Percentiles rank a stretch among this genome's conserved stretches.
phyloP scores from a whole-genome alignment of 2,329 filamentous ascomycete genomes.

The Podosphaera aphanis region DNA sequence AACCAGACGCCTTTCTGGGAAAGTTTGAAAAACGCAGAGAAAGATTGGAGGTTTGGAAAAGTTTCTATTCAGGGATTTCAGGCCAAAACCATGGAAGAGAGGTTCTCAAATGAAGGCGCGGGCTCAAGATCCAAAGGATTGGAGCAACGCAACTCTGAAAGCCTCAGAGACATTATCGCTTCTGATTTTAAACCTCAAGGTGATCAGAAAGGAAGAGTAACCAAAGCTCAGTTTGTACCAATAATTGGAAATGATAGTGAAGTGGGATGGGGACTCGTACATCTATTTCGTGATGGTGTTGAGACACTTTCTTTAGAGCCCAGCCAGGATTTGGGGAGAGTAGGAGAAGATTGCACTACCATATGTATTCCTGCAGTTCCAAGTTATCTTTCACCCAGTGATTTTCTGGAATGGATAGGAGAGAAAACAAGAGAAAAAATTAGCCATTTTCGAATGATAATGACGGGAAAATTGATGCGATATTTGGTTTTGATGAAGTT shows the following conservation, averaged over 20 bases:
- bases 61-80: conserved; percentile 65
- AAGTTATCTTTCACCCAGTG: conserved; percentile 73
- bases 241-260: conserved; percentile 46
- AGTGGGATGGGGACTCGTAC: conserved; percentile 76
- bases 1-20: background rate
- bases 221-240: conserved; percentile 58
- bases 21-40: conserved; percentile 20
- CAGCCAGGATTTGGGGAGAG: conserved; percentile 9
- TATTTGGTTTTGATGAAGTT: conserved; percentile 97
- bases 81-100: conserved; percentile 14
- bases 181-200: background rate
- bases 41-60: conserved; percentile 64
- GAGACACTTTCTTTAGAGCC: conserved; percentile 41
- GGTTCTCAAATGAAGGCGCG: conserved; percentile 17
- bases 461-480: conserved; percentile 67
- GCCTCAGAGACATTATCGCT: conserved; percentile 6
- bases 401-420: conserved; percentile 78
- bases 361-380: conserved; percentile 87
- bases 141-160: conserved; percentile 11
- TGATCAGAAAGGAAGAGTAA: conserved; percentile 28
- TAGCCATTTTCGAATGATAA: conserved; percentile 83
- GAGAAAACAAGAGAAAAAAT: conserved; percentile 69
- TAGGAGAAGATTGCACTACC: conserved; percentile 44
- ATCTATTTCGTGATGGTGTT: conserved; percentile 70
- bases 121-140: conserved; percentile 17